These are phyloP conservation scores for Pontederia crassipes DNA, from an alignment of 176 grass and related monocot species.

Conservation along the genomic window DNA sequence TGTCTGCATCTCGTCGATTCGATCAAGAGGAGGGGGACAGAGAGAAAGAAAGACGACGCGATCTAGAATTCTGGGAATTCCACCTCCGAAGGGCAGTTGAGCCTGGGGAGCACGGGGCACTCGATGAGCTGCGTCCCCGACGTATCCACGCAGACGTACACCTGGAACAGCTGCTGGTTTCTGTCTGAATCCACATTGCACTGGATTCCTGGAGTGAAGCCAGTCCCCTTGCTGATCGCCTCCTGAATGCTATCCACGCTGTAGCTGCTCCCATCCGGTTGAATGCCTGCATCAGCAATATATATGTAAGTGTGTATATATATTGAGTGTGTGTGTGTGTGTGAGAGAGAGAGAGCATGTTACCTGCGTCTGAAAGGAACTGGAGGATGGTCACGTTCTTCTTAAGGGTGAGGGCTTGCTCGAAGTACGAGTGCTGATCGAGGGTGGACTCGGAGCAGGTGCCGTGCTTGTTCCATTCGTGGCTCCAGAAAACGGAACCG, in stretches of 20 bases:
- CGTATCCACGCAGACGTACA: conserved; percentile 73
- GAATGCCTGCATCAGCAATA: conserved; percentile 18
- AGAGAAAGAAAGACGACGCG: too few relatives aligned
- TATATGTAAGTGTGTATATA: too few relatives aligned
- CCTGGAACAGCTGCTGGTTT: conserved; percentile 75
- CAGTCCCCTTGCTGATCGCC: conserved; percentile 31
- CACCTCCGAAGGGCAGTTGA: conserved; percentile 34
- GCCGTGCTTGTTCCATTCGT: conserved; percentile 86
- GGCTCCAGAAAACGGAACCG: conserved; percentile 57
- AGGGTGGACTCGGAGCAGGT: conserved; percentile 42
- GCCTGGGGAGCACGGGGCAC: conserved; percentile 45
- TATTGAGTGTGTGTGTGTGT: too few relatives aligned
- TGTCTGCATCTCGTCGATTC: too few relatives aligned
- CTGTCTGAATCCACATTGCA: conserved; percentile 74
- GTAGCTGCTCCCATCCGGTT: conserved; percentile 54
- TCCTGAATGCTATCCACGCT: conserved; percentile 28
- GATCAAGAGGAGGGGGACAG: too few relatives aligned
- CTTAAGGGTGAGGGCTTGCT: conserved; percentile 34
- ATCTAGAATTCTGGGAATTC: conserved; percentile 62
- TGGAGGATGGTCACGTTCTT: conserved; percentile 29
- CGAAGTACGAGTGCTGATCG: conserved; percentile 51
- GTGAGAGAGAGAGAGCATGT: too few relatives aligned
- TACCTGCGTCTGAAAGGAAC: conserved; percentile 36
- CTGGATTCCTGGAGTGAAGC: conserved; percentile 46
- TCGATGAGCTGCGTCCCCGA: conserved; percentile 36